Evolutionary conservation across 2,329 filamentous ascomycete species (phyloP), one percentile per base, ranked within the genome.

Genomic region (Exophiala dermatitidis): DNA sequence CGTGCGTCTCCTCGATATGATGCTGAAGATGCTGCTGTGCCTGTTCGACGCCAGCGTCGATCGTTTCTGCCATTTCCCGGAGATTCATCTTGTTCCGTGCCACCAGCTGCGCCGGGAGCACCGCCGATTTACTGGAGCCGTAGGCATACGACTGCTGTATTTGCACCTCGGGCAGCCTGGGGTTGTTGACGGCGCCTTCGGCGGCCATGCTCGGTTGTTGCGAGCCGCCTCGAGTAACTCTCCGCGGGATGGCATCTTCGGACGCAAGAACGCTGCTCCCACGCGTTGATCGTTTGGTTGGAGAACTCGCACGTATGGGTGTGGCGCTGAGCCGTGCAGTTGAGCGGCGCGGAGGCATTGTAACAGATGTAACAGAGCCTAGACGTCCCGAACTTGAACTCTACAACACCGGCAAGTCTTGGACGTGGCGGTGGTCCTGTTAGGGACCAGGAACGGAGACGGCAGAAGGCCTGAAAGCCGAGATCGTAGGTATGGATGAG

Each of bases 111-210:
- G 64, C 64, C 6, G 71, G 70, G 19, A 72, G 60, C 28, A 65
- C 60, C 10, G 68, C 64, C 8, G 67, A 66, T 26, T 65, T 64
- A 19, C 64, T 65, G 5, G 69, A 67, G 30, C 71, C 71, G 63
- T 73, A 72, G 9, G 68, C 68, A 52, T 68, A 72, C 1, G 71
- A 71, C 43, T 68, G 66, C 49, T 68, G 67, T 28, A 67, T 67
- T 38, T 69, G 68, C 45, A 72, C 61, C 46, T 66, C 64, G 4
- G 70, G 70, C 33, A 73, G 60, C 48, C 52, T 57, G 40, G 66
- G 64, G 56, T 65, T 70, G 44, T 59, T 55, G 31, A 57, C 41
- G 46, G 45, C 33, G 30, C 42, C 42, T 29, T 57, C 54, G 2
- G 19, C 19, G 19, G 49, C 33, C 7, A 47, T 4, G 36, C 45